phyloP scores from a whole-genome alignment of 768 basidiomycete species.

The Termitomyces sp. region DNA sequence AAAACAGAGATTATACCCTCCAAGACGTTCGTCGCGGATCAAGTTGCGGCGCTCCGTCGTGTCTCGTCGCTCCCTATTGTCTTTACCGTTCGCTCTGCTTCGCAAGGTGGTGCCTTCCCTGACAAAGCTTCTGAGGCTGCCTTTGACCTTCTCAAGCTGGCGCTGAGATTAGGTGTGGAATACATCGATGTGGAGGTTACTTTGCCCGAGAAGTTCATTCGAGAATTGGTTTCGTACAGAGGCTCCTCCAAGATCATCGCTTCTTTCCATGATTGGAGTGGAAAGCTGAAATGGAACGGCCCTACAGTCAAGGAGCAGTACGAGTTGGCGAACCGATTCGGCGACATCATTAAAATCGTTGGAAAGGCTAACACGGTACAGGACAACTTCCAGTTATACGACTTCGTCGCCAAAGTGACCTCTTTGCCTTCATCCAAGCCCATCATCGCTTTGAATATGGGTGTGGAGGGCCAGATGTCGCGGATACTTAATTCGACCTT shows the following conservation, averaged over 20 bases:
- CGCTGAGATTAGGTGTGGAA: constrained; percentile 80
- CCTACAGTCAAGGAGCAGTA: constrained; percentile 65
- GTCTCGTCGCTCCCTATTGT: constrained; percentile 81
- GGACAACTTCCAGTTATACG: constrained; percentile 77
- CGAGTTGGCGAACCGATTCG: constrained; percentile 56
- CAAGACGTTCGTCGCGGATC: constrained; percentile 68
- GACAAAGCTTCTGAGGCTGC: constrained; percentile 70
- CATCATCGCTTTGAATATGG: constrained; percentile 94
- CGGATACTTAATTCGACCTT: constrained; percentile 83
- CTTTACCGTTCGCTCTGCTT: constrained; percentile 83
- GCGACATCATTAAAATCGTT: constrained; percentile 92
- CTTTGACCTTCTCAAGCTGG: constrained; percentile 73
- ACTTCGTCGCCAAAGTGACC: constrained; percentile 56
- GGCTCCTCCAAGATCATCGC: constrained; percentile 79
- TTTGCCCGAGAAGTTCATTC: constrained; percentile 60
- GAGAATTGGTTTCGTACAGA: constrained; percentile 56
- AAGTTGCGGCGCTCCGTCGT: constrained; percentile 76
- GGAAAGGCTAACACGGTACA: constrained; percentile 71
- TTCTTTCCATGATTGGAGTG: constrained; percentile 95
- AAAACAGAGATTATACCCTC: constrained; percentile 59
- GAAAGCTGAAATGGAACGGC: constrained; percentile 78
- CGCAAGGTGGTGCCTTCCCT: constrained; percentile 92
- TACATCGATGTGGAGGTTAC: constrained; percentile 91
- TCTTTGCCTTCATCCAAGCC: constrained; percentile 59
- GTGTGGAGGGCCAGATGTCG: constrained; percentile 83